Evolutionary conservation across 371 early-diverging fungal species (phyloP).

Genomic region (Synchytrium microbalum): DNA sequence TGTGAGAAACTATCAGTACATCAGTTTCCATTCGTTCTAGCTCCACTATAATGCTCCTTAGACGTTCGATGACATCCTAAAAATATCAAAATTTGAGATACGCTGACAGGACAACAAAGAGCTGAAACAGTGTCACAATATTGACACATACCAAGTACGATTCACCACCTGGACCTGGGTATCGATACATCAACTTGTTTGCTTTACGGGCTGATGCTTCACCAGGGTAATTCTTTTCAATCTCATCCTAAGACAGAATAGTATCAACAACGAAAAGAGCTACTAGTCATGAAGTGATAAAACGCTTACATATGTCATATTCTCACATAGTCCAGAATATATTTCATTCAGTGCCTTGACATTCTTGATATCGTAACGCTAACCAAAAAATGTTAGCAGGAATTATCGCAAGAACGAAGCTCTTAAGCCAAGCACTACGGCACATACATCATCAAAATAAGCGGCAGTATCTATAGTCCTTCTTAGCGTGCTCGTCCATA

Average conservation of each 20-base stretch:
- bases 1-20: conserved; percentile 65
- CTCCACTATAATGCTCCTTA: conserved; percentile 76
- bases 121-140: background rate
- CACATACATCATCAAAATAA: conserved; percentile 59
- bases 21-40: conserved; percentile 70
- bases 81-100: background rate
- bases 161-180: conserved; percentile 81
- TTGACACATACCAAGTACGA: conserved; percentile 43
- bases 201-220: conserved; percentile 55
- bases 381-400: conserved; percentile 3
- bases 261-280: conserved; percentile 54
- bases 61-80: conserved; percentile 72
- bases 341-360: conserved; percentile 68
- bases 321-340: conserved; percentile 65
- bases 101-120: background rate
- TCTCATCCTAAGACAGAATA: conserved; percentile 42
- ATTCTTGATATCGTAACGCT: conserved; percentile 11
- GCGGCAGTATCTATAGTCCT: conserved; percentile 64
- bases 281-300: conserved; percentile 2
- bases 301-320: conserved; percentile 31
- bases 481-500: conserved; percentile 73
- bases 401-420: conserved; percentile 1
- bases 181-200: conserved; percentile 72
- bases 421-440: conserved; percentile 44
- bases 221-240: conserved; percentile 54